Evolutionary conservation across 352 stramenopile genomes (phyloP), one percentile per base, ranked within the genome.

Genomic region (Paralagenidium karlingii): DNA sequence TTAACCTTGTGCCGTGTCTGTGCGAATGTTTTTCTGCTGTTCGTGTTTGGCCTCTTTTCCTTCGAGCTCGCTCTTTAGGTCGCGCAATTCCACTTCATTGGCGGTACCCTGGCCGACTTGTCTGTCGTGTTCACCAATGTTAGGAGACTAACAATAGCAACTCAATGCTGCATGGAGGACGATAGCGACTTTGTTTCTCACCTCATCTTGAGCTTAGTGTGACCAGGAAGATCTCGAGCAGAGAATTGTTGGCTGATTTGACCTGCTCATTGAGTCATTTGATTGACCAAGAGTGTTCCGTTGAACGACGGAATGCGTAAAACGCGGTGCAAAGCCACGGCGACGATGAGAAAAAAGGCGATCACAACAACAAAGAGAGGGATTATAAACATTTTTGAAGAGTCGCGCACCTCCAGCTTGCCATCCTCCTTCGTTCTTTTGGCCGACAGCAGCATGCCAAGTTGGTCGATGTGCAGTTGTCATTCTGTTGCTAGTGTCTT

Each of bases 371-470:
- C 15, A 32, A 13, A 32, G 11, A 32, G 15, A 22, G 11, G 34
- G 11, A 33, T 22, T 40, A 39, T 39, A 9, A 9, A 31, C 16
- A 20, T 13, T 39, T 13, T 9, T 13, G 13, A 13, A 33, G 15
- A 13, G 13, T 13, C 15, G 45, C 51, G 30, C 25, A 88, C 74
- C 75, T 57, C 74, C 77, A 4, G 74, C 58, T 28, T 91, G 70
- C 74, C 77, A 91, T 58, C 77, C 77, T 33, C 77, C 77, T 45
- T 91, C 74, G 53, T 88, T 91, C 44, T 81, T 69, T 55, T 91
- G 74, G 27, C 77, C 77, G 44, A 91, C 74, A 42, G 77, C 77
- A 41, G 77, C 77, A 50, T 91, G 68, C 74, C 74, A 91, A 16
- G 77, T 91, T 56, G 77, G 74, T 45, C 77, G 69, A 48, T 87